Evolutionary conservation across 257 asterid genomes (phyloP), one percentile per base, ranked within the genome.

Genomic region (Gentiana straminea): DNA sequence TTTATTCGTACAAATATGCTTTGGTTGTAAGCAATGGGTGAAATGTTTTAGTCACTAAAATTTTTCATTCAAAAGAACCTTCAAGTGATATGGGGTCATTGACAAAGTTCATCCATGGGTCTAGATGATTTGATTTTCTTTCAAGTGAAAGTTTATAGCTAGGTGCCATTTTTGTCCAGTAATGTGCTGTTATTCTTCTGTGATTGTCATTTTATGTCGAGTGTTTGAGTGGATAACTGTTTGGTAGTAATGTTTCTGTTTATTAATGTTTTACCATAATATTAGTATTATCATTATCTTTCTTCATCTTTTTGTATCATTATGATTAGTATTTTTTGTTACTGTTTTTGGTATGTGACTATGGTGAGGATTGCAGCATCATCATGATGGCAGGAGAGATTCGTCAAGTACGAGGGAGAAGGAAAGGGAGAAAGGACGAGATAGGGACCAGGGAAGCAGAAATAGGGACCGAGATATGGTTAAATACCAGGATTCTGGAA

Each of bases 361-460:
- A 24, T 24, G 24, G 24, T 24, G 24, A 24, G 24, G 24, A 24
- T 24, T 24, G 45, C 76, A 24, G 24, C 24, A 24, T 24, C 24
- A 24, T 24, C 24, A 24, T 24, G 24, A 24, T 24, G 24, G 24
- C 24, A 24, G 24, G 24, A 60, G 62, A 58, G 70, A 48, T 8
- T 45, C 75, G 48, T 64, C 69, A 51, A 82, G 94, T 72, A 72
- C 68, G 57, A 65, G 63, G 68, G 75, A 68, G 5, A 68, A 53
- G 49, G 72, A 53, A 4, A 33, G 74, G 52, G 73, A 53, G 4
- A 33, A 69, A 48, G 24, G 44, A 7, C 44, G 44, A 39, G 66
- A 69, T 54, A 64, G 46, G 70, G 86, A 65, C 32, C 77, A 63
- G 24, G 24, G 24, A 24, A 24, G 24, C 24, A 24, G 24, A 24